Conservation (phyloP, 1,139 yeast species). For the Blastobotrys apis region DNA sequence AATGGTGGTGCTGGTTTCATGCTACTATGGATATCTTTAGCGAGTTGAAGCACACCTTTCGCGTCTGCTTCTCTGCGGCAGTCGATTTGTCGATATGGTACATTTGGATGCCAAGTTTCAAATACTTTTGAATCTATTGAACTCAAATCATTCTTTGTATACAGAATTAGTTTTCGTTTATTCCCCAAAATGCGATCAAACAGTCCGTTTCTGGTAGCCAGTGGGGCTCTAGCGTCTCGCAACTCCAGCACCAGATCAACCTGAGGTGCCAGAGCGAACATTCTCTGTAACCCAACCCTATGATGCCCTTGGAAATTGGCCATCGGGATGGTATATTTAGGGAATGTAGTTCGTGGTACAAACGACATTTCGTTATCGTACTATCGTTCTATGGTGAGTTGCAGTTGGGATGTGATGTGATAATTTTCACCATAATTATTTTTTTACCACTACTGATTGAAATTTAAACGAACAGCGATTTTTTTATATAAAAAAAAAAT, state of each 20-base stretch:
- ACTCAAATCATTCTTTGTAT: conserved; percentile 60
- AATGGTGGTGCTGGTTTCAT: conserved; percentile 64
- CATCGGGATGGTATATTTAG: conserved; percentile 61
- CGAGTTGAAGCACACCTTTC: conserved; percentile 45
- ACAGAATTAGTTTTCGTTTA: conserved; percentile 57
- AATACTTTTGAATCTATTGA: conserved; percentile 33
- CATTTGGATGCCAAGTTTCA: conserved; percentile 52
- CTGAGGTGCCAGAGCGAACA: conserved; percentile 71
- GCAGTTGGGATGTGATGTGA: background rate
- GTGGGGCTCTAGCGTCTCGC: conserved; percentile 85
- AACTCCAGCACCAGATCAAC: conserved; percentile 78
- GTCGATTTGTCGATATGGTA: conserved; percentile 58
- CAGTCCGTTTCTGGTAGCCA: conserved; percentile 76
- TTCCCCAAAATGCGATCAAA: conserved; percentile 62
- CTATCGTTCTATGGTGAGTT: background rate
- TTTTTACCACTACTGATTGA: background rate
- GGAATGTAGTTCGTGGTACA: conserved; percentile 41
- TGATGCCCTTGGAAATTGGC: conserved; percentile 94
- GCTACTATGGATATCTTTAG: conserved; percentile 34
- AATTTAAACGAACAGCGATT: background rate
- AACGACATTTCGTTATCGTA: conserved; percentile 17
- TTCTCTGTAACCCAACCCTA: conserved; percentile 65
- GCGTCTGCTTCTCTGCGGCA: conserved; percentile 53
- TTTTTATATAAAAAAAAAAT: conserved; percentile 37
- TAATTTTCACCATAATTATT: background rate